Base-by-base conservation (phyloP, 176 grass and related monocot genomes). In the Bolboschoenus planiculmis region DNA sequence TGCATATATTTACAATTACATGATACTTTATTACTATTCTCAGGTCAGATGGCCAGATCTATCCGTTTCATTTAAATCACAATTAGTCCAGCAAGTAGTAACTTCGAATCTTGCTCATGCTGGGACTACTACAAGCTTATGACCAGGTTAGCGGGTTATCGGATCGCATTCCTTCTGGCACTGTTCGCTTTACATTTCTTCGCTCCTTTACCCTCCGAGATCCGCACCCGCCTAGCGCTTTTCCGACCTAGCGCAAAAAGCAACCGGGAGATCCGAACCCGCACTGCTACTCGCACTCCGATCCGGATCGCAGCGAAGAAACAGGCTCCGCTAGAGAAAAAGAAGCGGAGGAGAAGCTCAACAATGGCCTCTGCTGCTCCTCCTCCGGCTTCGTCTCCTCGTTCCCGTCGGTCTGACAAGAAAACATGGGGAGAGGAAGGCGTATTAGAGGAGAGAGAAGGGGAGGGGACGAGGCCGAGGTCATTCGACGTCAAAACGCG, bases 401-500 rank as follows among this genome's bases (percentile, higher is more conserved):
- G 63, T 20, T 67, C 34, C 16, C 66, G 66, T 72, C 37, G 4
- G 24, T 47, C 64, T 16, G n/a, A 10, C 53, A 82, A 57, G 83
- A 88, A 68, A 83, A 74, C 20, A 18, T 31, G 40, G 70, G 67
- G 35, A 56, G 87, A 54, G 78, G 60, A 24, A 60, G 72, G 8
- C 71, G 71, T 64, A 4, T 81, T 62, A 59, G 63, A 33, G 82
- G 72, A 29, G 64, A 78, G 2, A 71, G 80, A 75, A 50, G 56
- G 56, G 61, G 83, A 83, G 59, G 87, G 46, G 81, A 86, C 66
- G 23, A 81, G 95, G 37, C 87, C 88, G 34, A 85, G 95, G 83
- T 91, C 83, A 35, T 97, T 97, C 78, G 88, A 94, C 31, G 87
- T 84, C 72, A 97, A 97, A 83, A 84, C 90, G 7, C 85, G 85